phyloP scores from a whole-genome alignment of 192 early-diverging fungal genomes.

The Backusella parvicylindrica region DNA sequence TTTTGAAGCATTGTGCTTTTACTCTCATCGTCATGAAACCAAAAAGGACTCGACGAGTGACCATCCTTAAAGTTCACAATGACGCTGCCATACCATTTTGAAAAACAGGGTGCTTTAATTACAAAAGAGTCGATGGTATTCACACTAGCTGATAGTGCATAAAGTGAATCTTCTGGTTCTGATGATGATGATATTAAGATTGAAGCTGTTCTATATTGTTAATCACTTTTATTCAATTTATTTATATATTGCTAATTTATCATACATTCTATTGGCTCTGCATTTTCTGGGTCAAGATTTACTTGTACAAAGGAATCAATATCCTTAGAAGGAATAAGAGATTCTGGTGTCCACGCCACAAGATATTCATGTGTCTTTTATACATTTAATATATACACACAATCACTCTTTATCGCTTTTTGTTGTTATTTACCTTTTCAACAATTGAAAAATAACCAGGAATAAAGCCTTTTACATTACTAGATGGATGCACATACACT shows the following conservation, averaged over 20 bases:
- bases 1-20: slow-evolving; percentile 16
- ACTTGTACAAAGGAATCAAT: slow-evolving; percentile 61
- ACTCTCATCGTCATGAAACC: slow-evolving; percentile 72
- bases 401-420: not conserved
- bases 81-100: slow-evolving; percentile 65
- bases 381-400: not conserved
- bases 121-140: slow-evolving; percentile 57
- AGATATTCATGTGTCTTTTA: slow-evolving; percentile 47
- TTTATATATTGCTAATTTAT: not conserved
- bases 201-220: not conserved
- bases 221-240: not conserved
- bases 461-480: slow-evolving; percentile 56
- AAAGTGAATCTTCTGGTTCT: slow-evolving; percentile 36
- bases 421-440: slow-evolving; percentile 40
- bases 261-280: slow-evolving; percentile 8
- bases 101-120: slow-evolving; percentile 63
- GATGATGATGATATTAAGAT: slow-evolving; percentile 14
- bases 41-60: slow-evolving; percentile 60
- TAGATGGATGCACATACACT: slow-evolving; percentile 67
- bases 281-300: slow-evolving; percentile 45
- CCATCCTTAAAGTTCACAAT: slow-evolving; percentile 63
- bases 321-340: slow-evolving; percentile 55
- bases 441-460: slow-evolving; percentile 67
- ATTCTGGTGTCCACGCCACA: slow-evolving; percentile 72
- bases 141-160: slow-evolving; percentile 61